Conservation (phyloP, 305 asterid genomes). For the Fraxinus velutina region DNA sequence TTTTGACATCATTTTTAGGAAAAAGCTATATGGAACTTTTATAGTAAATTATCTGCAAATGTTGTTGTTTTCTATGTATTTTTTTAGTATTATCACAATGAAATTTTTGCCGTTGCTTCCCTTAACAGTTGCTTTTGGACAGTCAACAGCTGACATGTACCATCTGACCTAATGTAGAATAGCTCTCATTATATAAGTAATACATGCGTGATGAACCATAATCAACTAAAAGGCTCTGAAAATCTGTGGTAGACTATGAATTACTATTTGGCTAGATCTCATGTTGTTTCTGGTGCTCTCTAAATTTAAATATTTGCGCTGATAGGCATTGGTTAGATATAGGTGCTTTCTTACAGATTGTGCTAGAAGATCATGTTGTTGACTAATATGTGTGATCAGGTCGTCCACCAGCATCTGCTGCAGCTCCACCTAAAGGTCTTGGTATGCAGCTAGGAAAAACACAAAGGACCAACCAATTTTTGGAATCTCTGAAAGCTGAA, state of each 20-base stretch:
- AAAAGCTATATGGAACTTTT: slow-evolving; percentile 7
- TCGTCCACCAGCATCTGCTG: slow-evolving; percentile 69
- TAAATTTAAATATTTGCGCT: neutral
- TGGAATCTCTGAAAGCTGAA: slow-evolving; percentile 91
- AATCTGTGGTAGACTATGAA: neutral
- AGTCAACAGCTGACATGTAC: slow-evolving; percentile 9
- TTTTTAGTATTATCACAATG: neutral
- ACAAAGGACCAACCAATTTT: slow-evolving; percentile 76
- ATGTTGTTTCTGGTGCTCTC: neutral
- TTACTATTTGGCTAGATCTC: neutral
- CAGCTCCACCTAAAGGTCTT: slow-evolving; percentile 86
- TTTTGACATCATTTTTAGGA: neutral
- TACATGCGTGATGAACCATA: neutral
- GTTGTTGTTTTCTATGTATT: neutral
- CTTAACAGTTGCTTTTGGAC: neutral
- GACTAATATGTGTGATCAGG: slow-evolving; percentile 41
- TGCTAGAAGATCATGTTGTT: slow-evolving; percentile 6
- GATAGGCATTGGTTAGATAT: slow-evolving; percentile 14
- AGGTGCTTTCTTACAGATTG: slow-evolving; percentile 11
- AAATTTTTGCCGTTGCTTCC: neutral
- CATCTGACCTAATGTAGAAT: slow-evolving; percentile 14
- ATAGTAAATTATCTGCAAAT: slow-evolving; percentile 8
- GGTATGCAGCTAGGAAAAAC: slow-evolving; percentile 95
- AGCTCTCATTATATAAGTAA: neutral
- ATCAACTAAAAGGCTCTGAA: neutral